Base-by-base conservation (phyloP, 345 rosid genomes). In the Psidium guajava region DNA sequence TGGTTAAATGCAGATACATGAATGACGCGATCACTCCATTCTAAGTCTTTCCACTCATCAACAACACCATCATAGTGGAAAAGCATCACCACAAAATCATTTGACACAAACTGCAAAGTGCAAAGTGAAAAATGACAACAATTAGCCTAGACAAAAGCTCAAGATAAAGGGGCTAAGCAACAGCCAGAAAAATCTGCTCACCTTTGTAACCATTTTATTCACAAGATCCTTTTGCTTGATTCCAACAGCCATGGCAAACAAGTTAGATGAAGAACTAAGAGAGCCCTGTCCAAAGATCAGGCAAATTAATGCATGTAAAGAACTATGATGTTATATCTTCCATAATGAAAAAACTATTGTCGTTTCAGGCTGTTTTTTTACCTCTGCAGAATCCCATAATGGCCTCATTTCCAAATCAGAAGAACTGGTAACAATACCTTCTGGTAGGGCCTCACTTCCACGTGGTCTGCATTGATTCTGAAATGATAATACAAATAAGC, bases 51-150 rank as follows among this genome's bases (percentile, higher is more conserved):
- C 99, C 99, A 97, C 4, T 90, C 94, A 51, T 97, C 96, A n/a
- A 93, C 93, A 27, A 86, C 50, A 81, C 97, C 98, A 85, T 97
- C 99, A 36, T 97, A 97, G 87, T 97, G 99, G 91, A 97, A 97
- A 87, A 97, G 95, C 95, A 97, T 95, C 54, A 95, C 90, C 3
- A 83, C 91, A 36, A 95, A 95, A 73, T 92, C 90, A 85, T 91
- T 90, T 56, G 91, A 83, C 61, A 89, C 88, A 88, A 97, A 97
- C 99, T 97, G 95, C 88, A 92, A 61, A 21, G 25, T 15, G 20
- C 25, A 49, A 52, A 36, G 57, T 47, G 64, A 55, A 57, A 49
- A 75, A n/a, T 54, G 55, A 83, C 74, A 73, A 64, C 10, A 69
- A 16, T 61, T 53, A 84, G 51, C 54, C 51, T 24, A 2, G 32